Percentiles rank a stretch among this genome's conserved stretches.
phyloP scores from a whole-genome alignment of 495 filamentous ascomycete genomes.

The Trichoderma orchidacearum region DNA sequence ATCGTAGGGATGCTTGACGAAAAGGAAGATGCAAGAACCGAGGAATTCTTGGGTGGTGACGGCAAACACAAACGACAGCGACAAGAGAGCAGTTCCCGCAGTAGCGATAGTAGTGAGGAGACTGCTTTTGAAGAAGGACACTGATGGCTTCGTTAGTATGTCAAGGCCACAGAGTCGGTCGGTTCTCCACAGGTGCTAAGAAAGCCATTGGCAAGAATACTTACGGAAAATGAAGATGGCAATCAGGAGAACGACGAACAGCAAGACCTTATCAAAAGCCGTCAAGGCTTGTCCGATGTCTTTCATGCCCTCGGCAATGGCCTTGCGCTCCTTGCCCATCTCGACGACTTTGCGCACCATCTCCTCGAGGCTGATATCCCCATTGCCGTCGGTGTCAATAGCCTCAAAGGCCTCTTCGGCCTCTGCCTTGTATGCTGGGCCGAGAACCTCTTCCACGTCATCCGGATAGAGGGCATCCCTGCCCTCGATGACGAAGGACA shows the following conservation, averaged over 20 bases:
- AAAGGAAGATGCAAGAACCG: constrained; percentile 93
- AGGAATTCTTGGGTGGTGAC: constrained; percentile 86
- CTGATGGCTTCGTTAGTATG: constrained; percentile 19
- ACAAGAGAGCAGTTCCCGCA: constrained; percentile 88
- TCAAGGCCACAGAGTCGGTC: too few relatives aligned
- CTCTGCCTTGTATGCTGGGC: constrained; percentile 50
- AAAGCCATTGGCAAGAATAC: constrained; percentile 6
- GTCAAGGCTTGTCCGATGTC: constrained; percentile 92
- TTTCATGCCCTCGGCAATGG: constrained; percentile 83
- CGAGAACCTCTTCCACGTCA: constrained; percentile 80
- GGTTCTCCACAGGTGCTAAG: not conserved
- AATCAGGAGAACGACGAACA: constrained; percentile 64
- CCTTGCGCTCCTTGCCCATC: constrained; percentile 67
- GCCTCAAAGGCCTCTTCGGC: constrained; percentile 71
- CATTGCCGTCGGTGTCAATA: constrained; percentile 80
- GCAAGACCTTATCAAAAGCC: constrained; percentile 74
- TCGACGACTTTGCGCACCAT: constrained; percentile 83
- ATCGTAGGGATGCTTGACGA: constrained; percentile 88
- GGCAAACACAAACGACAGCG: constrained; percentile 87
- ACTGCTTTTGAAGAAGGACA: constrained; percentile 73
- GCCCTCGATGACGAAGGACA: constrained; percentile 92
- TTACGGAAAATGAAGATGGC: constrained; percentile 74
- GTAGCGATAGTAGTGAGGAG: constrained; percentile 83
- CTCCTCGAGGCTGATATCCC: constrained; percentile 87
- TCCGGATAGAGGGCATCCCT: constrained; percentile 64